Percentiles rank a stretch among this genome's conserved stretches.
phyloP scores from a whole-genome alignment of 2,329 filamentous ascomycete species.

The Shiraia sp. region DNA sequence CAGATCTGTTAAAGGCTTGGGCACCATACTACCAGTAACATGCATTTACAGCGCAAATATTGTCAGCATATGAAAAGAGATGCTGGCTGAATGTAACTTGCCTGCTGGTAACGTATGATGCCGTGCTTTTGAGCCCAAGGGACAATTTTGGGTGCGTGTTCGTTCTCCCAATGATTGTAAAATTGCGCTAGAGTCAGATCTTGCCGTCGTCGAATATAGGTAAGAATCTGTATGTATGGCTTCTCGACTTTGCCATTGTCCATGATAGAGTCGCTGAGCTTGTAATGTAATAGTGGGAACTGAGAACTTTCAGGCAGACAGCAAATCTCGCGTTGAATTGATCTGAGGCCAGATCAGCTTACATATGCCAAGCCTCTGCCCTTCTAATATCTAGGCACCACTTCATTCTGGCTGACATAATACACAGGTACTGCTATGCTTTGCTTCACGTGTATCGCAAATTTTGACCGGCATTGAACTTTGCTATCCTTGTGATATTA shows the following conservation, averaged over 20 bases:
- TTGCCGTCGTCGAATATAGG: slow-evolving; percentile 33
- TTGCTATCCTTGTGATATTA: too few relatives aligned
- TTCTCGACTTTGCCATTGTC: slow-evolving; percentile 1
- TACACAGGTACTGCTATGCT: too few relatives aligned
- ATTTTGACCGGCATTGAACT: too few relatives aligned
- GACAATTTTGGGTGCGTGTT: slow-evolving; percentile 39
- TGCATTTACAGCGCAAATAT: slow-evolving; percentile 14
- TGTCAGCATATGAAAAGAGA: neutral
- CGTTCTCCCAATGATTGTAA: slow-evolving; percentile 42
- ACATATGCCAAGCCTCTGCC: too few relatives aligned
- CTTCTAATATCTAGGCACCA: too few relatives aligned
- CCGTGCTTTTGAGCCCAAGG: slow-evolving; percentile 43
- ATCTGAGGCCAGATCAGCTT: too few relatives aligned
- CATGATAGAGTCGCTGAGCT: too few relatives aligned
- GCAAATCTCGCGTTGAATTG: too few relatives aligned
- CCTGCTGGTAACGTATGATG: slow-evolving; percentile 40
- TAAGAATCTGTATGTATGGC: slow-evolving; percentile 16
- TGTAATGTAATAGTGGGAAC: too few relatives aligned
- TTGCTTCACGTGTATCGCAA: too few relatives aligned
- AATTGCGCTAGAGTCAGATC: slow-evolving; percentile 35
- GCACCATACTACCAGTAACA: slow-evolving; percentile 16
- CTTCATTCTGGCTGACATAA: too few relatives aligned
- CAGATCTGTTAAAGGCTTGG: slow-evolving; percentile 10
- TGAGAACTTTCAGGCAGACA: too few relatives aligned
- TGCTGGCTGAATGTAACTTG: slow-evolving; percentile 4